These are phyloP conservation scores for Pelagomonas calceolata DNA, from an alignment of 108 stramenopile genomes.

Conservation along the genomic window DNA sequence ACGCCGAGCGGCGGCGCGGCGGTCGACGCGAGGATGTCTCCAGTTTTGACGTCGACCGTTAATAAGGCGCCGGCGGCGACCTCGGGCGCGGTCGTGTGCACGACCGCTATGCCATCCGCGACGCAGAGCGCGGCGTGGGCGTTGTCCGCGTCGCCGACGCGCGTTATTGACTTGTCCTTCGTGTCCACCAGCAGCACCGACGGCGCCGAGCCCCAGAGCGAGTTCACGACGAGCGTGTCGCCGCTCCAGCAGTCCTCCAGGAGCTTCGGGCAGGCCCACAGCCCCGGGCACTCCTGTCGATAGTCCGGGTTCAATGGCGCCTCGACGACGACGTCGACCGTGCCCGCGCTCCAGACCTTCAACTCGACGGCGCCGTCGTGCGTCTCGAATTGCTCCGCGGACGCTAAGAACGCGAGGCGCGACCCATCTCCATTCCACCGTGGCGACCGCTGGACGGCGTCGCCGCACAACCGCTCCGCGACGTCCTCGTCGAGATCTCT, in stretches of 20 bases:
- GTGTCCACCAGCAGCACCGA: not conserved
- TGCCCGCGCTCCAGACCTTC: not conserved
- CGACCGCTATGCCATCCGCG: not conserved
- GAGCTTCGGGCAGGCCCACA: not conserved
- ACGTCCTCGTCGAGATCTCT: not conserved
- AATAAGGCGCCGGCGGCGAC: not conserved
- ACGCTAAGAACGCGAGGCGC: not conserved
- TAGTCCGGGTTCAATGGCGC: not conserved
- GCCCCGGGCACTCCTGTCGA: not conserved
- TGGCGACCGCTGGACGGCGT: conserved; percentile 3
- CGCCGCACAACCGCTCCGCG: not conserved
- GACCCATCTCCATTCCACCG: not conserved
- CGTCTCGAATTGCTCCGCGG: not conserved
- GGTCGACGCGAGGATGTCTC: too few relatives aligned
- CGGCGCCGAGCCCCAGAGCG: not conserved
- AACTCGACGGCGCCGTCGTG: conserved; percentile 5
- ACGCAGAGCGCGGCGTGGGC: not conserved
- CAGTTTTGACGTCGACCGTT: too few relatives aligned
- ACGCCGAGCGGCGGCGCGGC: too few relatives aligned
- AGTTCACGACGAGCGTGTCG: not conserved
- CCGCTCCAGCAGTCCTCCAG: not conserved
- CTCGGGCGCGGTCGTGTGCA: not conserved
- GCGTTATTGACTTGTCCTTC: not conserved
- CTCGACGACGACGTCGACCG: not conserved
- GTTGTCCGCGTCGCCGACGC: not conserved